Conservation (phyloP, 1,284 basidiomycete genomes). For the Marasmius sp. region DNA sequence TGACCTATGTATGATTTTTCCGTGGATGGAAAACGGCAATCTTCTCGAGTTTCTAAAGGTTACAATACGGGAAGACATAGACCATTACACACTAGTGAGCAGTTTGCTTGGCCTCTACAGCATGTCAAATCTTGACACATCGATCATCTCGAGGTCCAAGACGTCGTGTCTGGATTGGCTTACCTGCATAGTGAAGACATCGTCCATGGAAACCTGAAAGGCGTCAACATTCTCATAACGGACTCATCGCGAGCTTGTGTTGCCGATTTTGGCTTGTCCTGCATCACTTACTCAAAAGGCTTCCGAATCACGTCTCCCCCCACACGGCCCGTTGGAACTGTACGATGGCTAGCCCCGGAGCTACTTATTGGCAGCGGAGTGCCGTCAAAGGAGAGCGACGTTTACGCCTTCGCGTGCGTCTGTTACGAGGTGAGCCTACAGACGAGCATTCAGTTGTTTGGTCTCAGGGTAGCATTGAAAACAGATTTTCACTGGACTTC, state of each 20-base stretch:
- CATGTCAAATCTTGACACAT: not conserved
- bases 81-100: not conserved
- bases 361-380: no score
- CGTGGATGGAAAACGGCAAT: slow-evolving; percentile 7
- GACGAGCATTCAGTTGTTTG: not conserved
- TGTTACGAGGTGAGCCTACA: slow-evolving; percentile 21
- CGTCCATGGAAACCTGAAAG: not conserved
- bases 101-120: not conserved
- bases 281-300: not conserved
- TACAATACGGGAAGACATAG: not conserved
- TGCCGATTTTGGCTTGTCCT: not conserved
- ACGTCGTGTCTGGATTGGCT: not conserved
- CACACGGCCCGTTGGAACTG: not conserved
- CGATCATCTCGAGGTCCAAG: not conserved
- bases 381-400: no score
- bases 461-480: not conserved
- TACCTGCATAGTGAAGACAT: not conserved
- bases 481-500: slow-evolving; percentile 16
- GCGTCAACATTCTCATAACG: not conserved
- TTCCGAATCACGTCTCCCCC: not conserved
- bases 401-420: no score
- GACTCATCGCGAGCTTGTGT: not conserved
- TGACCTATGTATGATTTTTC: slow-evolving; percentile 7
- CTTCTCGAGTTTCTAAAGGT: slow-evolving; percentile 1
- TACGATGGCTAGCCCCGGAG: not conserved